Base-by-base conservation (phyloP, 257 asterid species). In the Capsicum baccatum region DNA sequence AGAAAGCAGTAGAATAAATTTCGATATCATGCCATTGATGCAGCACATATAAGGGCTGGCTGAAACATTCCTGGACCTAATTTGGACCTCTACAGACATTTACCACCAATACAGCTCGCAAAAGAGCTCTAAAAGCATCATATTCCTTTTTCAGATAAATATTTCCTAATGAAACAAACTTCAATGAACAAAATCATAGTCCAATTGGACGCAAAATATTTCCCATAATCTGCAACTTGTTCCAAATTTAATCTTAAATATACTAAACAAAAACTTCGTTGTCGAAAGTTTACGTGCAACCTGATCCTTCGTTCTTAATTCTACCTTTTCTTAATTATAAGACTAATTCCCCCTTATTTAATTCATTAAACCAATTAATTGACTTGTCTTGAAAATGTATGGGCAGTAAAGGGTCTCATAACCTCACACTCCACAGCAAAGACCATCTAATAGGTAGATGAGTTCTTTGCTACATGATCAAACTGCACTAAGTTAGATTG, bases 41-140 rank as follows among this genome's bases (percentile, higher is more conserved):
- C 57, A 71, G 66, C 66, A 59, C 33, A n/a, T 8, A 59, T n/a
- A 71, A 71, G 17, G n/a, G 58, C 79, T 33, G 17, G 79, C 33
- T 16, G 54, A 16, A 15, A 42, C 11, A 69, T 71, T 10, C 35
- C 6, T n/a, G 79, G 9, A 71, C 54, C 57, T 71, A 44, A 13
- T 52, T 73, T 52, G 81, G 19, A 52, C 48, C 52, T 10, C 48
- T 26, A 52, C 81, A 76, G 26, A 76, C 63, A 52, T 35, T 52
- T 52, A 76, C 6, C 81, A 37, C 63, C 21, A 76, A 52, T 13
- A 21, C 63, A 14, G 52, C 48, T 76, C 13, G 9, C 62, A 52
- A 26, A 26, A 7, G 15, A 76, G 44, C 81, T 26, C 63, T 76
- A 26, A 52, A 52, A 26, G 63, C 26, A 26, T 76, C 81, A 52